phyloP scores from a whole-genome alignment of 2,329 filamentous ascomycete genomes.

The Aspergillus quadricinctus region DNA sequence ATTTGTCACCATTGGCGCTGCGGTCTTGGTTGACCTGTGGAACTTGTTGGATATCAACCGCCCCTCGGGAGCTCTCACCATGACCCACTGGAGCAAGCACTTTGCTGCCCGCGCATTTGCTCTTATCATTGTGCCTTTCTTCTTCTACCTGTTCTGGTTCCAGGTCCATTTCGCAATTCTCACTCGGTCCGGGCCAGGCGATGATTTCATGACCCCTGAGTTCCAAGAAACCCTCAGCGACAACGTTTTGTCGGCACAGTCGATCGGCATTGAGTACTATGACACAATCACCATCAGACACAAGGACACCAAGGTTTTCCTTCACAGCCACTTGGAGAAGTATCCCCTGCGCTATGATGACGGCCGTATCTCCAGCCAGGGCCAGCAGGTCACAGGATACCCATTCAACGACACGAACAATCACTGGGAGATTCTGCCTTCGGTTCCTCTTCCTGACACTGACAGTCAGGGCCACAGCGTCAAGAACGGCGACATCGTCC shows the following conservation, averaged over 20 bases:
- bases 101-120: constrained; percentile 82
- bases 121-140: constrained; percentile 84
- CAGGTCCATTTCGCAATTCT: constrained; percentile 96
- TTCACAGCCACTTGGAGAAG: constrained; percentile 84
- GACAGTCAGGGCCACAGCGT: constrained; percentile 61
- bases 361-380: constrained; percentile 92
- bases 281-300: constrained; percentile 83
- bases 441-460: constrained; percentile 49
- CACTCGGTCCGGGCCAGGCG: constrained; percentile 81
- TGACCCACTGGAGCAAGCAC: constrained; percentile 81
- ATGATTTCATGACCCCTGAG: constrained; percentile 97
- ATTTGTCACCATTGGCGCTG: constrained; percentile 93
- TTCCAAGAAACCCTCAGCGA: constrained; percentile 97
- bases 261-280: constrained; percentile 82
- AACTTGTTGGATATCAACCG: constrained; percentile 87
- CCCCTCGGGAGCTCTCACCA: constrained; percentile 70
- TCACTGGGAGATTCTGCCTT: constrained; percentile 87
- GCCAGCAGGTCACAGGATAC: constrained; percentile 97
- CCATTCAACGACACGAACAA: constrained; percentile 99
- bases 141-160: constrained; percentile 99
- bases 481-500: constrained; percentile 77
- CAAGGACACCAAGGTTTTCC: constrained; percentile 95
- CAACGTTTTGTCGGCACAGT: constrained; percentile 85
- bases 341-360: constrained; percentile 97
- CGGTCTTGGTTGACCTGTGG: constrained; percentile 93